These are phyloP conservation scores for Candida dubliniensis DNA, from an alignment of 1,139 yeast species.

Conservation along the genomic window DNA sequence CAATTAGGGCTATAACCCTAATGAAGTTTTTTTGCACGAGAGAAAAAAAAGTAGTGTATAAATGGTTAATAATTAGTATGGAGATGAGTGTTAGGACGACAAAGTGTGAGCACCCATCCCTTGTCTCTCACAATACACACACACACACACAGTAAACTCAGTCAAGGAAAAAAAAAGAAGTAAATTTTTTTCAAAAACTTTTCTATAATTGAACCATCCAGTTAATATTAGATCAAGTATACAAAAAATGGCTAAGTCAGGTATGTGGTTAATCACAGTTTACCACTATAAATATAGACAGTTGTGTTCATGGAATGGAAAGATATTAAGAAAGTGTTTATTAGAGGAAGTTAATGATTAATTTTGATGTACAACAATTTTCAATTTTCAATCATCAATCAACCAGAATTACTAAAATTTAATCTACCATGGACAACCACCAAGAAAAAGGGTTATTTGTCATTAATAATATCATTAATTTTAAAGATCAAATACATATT, in stretches of 20 bases:
- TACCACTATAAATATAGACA: not conserved
- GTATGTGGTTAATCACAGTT: slow-evolving; percentile 39
- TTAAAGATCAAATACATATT: no score
- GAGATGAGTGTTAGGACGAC: not conserved
- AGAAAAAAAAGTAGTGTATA: not conserved
- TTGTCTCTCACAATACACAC: not conserved
- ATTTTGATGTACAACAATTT: no score
- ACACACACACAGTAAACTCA: not conserved
- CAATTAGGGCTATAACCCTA: slow-evolving; percentile 1
- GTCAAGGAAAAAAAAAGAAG: slow-evolving; percentile 1
- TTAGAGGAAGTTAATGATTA: no score
- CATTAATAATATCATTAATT: no score
- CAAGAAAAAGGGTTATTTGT: no score
- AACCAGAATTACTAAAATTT: no score
- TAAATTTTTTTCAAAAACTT: slow-evolving; percentile 9
- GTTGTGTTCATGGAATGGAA: no score
- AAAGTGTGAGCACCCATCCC: not conserved
- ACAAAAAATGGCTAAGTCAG: slow-evolving; percentile 60
- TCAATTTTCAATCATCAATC: no score
- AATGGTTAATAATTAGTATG: not conserved
- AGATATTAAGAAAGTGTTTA: no score
- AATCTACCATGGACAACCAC: no score
- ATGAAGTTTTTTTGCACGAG: not conserved
- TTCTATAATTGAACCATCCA: slow-evolving; percentile 5
- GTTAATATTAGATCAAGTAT: slow-evolving; percentile 14